These are phyloP conservation scores for Noccaea caerulescens DNA, from an alignment of 345 rosid species.

Conservation along the genomic window DNA sequence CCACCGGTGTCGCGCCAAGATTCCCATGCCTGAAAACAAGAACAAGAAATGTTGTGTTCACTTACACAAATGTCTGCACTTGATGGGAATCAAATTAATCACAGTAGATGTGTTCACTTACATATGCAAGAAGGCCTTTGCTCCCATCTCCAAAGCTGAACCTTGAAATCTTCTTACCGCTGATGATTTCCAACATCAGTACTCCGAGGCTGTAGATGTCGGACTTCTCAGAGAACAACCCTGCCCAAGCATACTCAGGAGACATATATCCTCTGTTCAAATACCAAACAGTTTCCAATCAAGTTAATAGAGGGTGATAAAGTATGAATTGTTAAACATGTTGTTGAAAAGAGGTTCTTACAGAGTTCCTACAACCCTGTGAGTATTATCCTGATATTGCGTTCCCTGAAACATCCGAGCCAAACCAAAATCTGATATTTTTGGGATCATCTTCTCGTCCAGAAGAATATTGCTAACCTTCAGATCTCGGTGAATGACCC, in stretches of 20 bases:
- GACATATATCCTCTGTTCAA: constrained; percentile 50
- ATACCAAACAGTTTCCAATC: neutral
- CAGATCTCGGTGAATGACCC: constrained; percentile 41
- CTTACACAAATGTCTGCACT: neutral
- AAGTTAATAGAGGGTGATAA: neutral
- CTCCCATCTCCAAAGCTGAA: constrained; percentile 37
- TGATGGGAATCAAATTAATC: neutral
- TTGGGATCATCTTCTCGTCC: constrained; percentile 40
- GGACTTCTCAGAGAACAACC: constrained; percentile 57
- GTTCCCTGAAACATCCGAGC: constrained; percentile 45
- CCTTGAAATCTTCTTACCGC: constrained; percentile 36
- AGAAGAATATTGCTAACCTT: constrained; percentile 43
- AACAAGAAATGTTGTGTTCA: neutral
- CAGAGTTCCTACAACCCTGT: constrained; percentile 41
- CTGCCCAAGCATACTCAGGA: constrained; percentile 59
- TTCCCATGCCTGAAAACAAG: constrained; percentile 34
- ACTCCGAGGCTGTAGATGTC: constrained; percentile 62
- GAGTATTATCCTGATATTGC: constrained; percentile 41
- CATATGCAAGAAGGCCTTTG: constrained; percentile 45
- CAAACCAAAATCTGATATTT: constrained; percentile 44
- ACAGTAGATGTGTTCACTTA: constrained; percentile 24
- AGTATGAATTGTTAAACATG: constrained; percentile 5
- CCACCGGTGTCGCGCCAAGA: constrained; percentile 40
- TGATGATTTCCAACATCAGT: constrained; percentile 44
- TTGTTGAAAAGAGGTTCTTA: constrained; percentile 28